Evolutionary conservation across 768 basidiomycete species (phyloP).

Genomic region (Roridomyces roridus): DNA sequence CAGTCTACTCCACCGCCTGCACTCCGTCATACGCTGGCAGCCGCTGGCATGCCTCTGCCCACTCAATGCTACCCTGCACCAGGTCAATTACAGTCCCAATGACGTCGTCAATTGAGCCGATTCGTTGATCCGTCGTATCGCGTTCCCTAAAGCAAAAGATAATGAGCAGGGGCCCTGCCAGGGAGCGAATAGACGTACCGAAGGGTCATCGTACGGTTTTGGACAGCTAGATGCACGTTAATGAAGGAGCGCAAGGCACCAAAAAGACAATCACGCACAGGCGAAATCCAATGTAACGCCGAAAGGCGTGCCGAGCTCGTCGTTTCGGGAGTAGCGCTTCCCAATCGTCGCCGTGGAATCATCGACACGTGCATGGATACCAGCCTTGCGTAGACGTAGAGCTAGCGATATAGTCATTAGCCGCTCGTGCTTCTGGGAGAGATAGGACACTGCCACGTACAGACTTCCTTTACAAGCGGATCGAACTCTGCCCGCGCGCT

Average conservation of each 20-base stretch:
- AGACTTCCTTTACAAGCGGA: conserved; percentile 86
- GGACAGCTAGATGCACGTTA: conserved; percentile 62
- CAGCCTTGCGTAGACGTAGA: conserved; percentile 83
- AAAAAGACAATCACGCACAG: conserved; percentile 42
- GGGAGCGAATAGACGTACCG: conserved; percentile 59
- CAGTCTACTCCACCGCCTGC: conserved; percentile 73
- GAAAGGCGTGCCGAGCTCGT: conserved; percentile 97
- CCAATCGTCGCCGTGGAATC: conserved; percentile 96
- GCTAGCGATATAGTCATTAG: conserved; percentile 51
- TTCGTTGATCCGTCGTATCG: conserved; percentile 92
- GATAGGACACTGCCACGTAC: conserved; percentile 57
- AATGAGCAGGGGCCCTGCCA: background rate
- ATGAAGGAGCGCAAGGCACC: conserved; percentile 4
- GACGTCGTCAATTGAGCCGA: conserved; percentile 90
- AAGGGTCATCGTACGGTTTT: conserved; percentile 93
- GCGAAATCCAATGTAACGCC: conserved; percentile 97
- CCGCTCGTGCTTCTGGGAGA: conserved; percentile 6
- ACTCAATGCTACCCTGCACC: conserved; percentile 75
- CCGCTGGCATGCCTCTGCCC: conserved; percentile 74
- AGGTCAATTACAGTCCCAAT: conserved; percentile 81
- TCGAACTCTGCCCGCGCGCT: conserved; percentile 85
- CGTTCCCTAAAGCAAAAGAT: conserved; percentile 68
- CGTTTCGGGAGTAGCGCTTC: conserved; percentile 96
- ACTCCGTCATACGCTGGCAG: conserved; percentile 87
- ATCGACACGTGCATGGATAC: conserved; percentile 92